A percentile compares a stretch with the other conserved stretches of the same genome.
Conservation (phyloP, 345 rosid species). For the Trapa bicornis region DNA sequence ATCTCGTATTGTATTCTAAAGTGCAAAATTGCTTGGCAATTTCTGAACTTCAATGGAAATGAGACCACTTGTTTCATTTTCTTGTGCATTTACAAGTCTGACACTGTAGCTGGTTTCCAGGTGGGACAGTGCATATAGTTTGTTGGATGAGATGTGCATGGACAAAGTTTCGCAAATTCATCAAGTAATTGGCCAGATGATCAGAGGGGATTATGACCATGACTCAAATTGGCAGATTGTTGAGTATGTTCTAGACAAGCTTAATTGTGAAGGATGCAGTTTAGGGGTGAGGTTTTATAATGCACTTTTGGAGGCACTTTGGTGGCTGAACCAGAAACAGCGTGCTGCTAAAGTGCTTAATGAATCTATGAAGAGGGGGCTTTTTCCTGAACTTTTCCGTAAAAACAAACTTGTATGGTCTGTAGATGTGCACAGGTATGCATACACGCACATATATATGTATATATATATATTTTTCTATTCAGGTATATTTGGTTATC, state of each 20-base stretch:
- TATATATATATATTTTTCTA: background rate
- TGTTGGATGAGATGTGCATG: constrained; percentile 69
- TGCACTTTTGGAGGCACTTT: constrained; percentile 80
- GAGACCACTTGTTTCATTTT: background rate
- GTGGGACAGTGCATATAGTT: constrained; percentile 64
- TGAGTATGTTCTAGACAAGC: constrained; percentile 76
- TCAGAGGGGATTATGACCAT: constrained; percentile 82
- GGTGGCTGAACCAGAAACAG: constrained; percentile 91
- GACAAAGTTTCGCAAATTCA: constrained; percentile 68
- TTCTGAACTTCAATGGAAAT: background rate
- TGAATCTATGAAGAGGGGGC: constrained; percentile 75
- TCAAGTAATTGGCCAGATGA: constrained; percentile 86
- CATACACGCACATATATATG: background rate
- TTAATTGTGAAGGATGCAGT: constrained; percentile 79
- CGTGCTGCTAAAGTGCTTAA: constrained; percentile 75
- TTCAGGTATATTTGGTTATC: constrained; percentile 10
- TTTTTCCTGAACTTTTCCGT: constrained; percentile 82
- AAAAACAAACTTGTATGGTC: constrained; percentile 76
- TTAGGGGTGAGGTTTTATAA: constrained; percentile 85
- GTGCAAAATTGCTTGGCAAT: background rate
- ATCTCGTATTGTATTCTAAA: background rate
- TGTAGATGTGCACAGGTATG: constrained; percentile 82
- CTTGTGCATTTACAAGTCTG: constrained; percentile 5
- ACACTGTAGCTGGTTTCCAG: constrained; percentile 25
- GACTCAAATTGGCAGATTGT: constrained; percentile 92